These are phyloP conservation scores for Urtica urens DNA, from an alignment of 306 rosid genomes.

Conservation along the genomic window DNA sequence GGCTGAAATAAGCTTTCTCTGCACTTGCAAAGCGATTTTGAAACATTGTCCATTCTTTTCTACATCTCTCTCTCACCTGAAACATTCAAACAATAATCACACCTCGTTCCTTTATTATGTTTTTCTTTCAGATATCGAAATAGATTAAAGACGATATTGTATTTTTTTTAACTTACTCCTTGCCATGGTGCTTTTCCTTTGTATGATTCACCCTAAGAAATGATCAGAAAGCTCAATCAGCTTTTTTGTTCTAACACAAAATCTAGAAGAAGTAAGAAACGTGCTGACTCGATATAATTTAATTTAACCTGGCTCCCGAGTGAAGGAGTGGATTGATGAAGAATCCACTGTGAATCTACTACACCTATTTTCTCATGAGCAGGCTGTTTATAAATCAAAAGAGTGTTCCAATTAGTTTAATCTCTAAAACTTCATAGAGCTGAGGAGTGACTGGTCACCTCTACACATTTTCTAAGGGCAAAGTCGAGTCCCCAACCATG, in stretches of 20 bases:
- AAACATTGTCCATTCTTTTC: slow-evolving; percentile 94
- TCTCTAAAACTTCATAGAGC: no score
- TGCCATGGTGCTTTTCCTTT: slow-evolving; percentile 74
- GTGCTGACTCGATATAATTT: no score
- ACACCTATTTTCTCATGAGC: slow-evolving; percentile 98
- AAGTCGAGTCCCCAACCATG: slow-evolving; percentile 99
- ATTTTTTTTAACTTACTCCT: slow-evolving; percentile 80
- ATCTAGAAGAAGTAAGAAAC: no score
- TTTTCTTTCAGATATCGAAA: no score
- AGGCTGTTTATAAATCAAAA: slow-evolving; percentile 40
- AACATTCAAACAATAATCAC: slow-evolving; percentile 8
- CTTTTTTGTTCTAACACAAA: no score
- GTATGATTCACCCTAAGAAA: slow-evolving; percentile 60
- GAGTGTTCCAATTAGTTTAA: no score
- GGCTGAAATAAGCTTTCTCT: slow-evolving; percentile 58
- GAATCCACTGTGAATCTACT: slow-evolving; percentile 93
- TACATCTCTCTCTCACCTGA: slow-evolving; percentile 94
- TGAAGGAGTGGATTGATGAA: slow-evolving; percentile 87
- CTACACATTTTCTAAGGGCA: slow-evolving; percentile 87
- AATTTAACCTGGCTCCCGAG: slow-evolving; percentile 82
- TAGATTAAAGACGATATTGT: no score
- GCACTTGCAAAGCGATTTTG: slow-evolving; percentile 69
- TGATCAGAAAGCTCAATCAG: no score
- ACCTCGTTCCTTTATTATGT: no score
- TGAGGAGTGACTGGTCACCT: slow-evolving; percentile 28